phyloP scores from a whole-genome alignment of 768 basidiomycete genomes.

The Serendipita indica region DNA sequence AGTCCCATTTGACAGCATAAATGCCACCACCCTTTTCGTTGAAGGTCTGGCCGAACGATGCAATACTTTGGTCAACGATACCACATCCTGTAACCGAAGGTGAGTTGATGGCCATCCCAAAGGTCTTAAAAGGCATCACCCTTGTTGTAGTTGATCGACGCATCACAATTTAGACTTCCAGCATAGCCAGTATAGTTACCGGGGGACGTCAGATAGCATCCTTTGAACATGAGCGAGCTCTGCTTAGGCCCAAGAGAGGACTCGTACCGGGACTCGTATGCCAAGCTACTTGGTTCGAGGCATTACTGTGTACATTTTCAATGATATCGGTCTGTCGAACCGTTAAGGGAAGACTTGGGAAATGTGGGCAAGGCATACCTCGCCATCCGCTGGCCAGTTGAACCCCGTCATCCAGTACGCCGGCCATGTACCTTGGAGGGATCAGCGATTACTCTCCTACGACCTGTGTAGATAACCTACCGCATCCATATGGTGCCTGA shows the following conservation, averaged over 20 bases:
- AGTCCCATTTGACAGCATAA: conserved; percentile 84
- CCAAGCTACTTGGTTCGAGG: conserved; percentile 70
- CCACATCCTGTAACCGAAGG: conserved; percentile 52
- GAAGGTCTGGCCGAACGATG: conserved; percentile 73
- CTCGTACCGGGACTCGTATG: conserved; percentile 48
- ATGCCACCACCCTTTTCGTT: conserved; percentile 70
- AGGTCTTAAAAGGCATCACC: conserved; percentile 32
- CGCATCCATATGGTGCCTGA: conserved; percentile 81
- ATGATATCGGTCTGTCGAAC: conserved; percentile 42
- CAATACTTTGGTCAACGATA: conserved; percentile 60
- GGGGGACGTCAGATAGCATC: conserved; percentile 41
- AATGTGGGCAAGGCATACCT: conserved; percentile 29
- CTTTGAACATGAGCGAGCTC: conserved; percentile 21
- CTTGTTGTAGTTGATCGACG: conserved; percentile 35
- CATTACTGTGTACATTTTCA: conserved; percentile 72
- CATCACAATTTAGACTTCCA: conserved; percentile 32
- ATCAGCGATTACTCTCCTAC: background rate
- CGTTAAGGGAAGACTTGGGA: background rate
- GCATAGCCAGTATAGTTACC: conserved; percentile 49
- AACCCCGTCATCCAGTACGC: conserved; percentile 45
- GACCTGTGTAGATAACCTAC: conserved; percentile 30
- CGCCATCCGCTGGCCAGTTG: conserved; percentile 30
- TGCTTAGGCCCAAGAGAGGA: background rate
- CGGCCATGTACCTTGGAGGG: conserved; percentile 60
- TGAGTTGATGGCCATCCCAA: conserved; percentile 22